A percentile compares a stretch with the other conserved stretches of the same genome.
phyloP scores from a whole-genome alignment of 2,329 filamentous ascomycete species.

The Ophiocordyceps robertsii region DNA sequence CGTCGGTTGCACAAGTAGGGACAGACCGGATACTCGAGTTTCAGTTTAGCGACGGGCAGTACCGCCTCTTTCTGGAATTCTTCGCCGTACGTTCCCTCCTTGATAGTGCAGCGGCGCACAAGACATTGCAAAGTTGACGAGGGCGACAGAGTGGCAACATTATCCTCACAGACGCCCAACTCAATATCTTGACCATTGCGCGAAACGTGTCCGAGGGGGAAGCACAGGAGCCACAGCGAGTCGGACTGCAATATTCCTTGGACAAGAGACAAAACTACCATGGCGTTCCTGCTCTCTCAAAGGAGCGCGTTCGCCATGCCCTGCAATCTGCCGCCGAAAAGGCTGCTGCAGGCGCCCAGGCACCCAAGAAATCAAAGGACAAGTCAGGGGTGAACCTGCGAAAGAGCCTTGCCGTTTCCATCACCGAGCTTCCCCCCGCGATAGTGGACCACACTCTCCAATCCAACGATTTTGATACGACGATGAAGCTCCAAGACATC shows the following conservation, averaged over 20 bases:
- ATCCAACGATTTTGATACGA: constrained; percentile 54
- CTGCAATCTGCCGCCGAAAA: constrained; percentile 53
- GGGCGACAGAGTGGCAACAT: constrained; percentile 66
- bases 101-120: background rate
- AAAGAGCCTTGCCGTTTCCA: constrained; percentile 68
- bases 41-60: constrained; percentile 81
- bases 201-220: constrained; percentile 69
- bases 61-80: constrained; percentile 83
- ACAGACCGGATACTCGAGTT: constrained; percentile 91
- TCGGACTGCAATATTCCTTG: constrained; percentile 67
- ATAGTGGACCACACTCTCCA: constrained; percentile 77
- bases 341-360: constrained; percentile 30
- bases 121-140: background rate
- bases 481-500: constrained; percentile 53
- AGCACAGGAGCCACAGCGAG: constrained; percentile 69
- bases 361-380: constrained; percentile 53
- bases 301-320: constrained; percentile 55
- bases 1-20: constrained; percentile 69
- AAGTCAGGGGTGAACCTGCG: constrained; percentile 65
- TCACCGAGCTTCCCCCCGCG: constrained; percentile 79
- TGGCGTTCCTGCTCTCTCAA: constrained; percentile 62
- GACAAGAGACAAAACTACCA: constrained; percentile 73
- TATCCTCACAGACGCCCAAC: constrained; percentile 73
- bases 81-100: constrained; percentile 45
- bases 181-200: constrained; percentile 70